Evolutionary conservation across 495 filamentous ascomycete genomes (phyloP).

Genomic region (Hyaloscypha finlandica): DNA sequence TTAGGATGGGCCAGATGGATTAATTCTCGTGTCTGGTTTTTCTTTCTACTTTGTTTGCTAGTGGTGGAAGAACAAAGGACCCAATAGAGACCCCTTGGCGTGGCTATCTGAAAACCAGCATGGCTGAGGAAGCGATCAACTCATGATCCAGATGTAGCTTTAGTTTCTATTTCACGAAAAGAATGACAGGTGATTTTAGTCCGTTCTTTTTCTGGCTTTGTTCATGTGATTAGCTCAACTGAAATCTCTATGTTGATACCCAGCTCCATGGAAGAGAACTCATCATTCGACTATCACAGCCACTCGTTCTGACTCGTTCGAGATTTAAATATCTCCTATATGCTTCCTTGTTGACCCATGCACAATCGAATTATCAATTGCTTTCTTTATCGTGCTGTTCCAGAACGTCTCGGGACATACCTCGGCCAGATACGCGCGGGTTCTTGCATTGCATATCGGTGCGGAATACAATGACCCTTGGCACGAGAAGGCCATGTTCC

Average conservation of each 20-base stretch:
- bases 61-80: background rate
- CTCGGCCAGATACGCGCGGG: background rate
- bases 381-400: background rate
- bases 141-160: background rate
- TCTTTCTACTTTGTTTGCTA: background rate
- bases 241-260: too few species aligned
- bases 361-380: background rate
- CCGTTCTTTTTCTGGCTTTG: background rate
- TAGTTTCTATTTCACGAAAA: background rate
- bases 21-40: background rate
- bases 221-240: background rate
- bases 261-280: too few species aligned
- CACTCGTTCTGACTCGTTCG: too few species aligned
- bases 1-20: constrained; percentile 11
- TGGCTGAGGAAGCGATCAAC: background rate
- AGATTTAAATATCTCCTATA: too few species aligned
- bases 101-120: background rate
- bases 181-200: background rate
- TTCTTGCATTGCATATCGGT: background rate
- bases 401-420: background rate
- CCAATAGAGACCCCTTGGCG: background rate
- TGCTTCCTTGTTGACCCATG: too few species aligned
- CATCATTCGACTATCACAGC: too few species aligned
- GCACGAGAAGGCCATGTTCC: background rate
- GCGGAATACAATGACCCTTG: background rate